These are phyloP conservation scores for Alliaria petiolata DNA, from an alignment of 345 rosid species.

Conservation along the genomic window DNA sequence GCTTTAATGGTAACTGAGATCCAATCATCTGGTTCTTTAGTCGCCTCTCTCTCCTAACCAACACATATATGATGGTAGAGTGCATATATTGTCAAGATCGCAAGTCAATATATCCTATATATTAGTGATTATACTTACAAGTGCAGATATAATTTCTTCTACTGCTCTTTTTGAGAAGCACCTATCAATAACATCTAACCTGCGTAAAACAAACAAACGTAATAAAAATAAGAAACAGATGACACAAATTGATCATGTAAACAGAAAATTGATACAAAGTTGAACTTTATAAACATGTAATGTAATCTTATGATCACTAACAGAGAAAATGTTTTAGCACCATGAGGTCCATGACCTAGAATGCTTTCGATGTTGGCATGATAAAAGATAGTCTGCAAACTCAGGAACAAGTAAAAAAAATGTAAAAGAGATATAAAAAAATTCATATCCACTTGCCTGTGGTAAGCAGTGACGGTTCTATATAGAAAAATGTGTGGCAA, in stretches of 20 bases:
- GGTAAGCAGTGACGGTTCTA: too few relatives aligned
- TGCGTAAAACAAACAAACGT: not conserved
- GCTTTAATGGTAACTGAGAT: slow-evolving; percentile 39
- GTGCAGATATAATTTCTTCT: slow-evolving; percentile 68
- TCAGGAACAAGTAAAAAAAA: too few relatives aligned
- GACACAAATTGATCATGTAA: not conserved
- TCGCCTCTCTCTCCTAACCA: slow-evolving; percentile 51
- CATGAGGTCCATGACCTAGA: not conserved
- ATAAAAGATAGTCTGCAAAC: not conserved
- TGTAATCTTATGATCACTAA: not conserved
- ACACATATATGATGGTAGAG: not conserved
- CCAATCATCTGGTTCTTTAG: slow-evolving; percentile 43
- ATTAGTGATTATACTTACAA: slow-evolving; percentile 43
- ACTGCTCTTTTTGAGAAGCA: slow-evolving; percentile 66
- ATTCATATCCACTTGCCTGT: slow-evolving; percentile 37
- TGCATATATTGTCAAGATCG: not conserved
- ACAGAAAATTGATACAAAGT: not conserved
- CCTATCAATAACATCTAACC: slow-evolving; percentile 47
- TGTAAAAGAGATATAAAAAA: too few relatives aligned
- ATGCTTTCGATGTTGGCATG: not conserved
- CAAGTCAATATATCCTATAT: not conserved
- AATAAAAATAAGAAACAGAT: too few relatives aligned
- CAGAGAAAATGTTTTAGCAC: not conserved
- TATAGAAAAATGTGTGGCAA: too few relatives aligned
- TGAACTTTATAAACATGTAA: not conserved